Conservation (phyloP, 805 yeast genomes). For the Sungouiozyma intestinalis region DNA sequence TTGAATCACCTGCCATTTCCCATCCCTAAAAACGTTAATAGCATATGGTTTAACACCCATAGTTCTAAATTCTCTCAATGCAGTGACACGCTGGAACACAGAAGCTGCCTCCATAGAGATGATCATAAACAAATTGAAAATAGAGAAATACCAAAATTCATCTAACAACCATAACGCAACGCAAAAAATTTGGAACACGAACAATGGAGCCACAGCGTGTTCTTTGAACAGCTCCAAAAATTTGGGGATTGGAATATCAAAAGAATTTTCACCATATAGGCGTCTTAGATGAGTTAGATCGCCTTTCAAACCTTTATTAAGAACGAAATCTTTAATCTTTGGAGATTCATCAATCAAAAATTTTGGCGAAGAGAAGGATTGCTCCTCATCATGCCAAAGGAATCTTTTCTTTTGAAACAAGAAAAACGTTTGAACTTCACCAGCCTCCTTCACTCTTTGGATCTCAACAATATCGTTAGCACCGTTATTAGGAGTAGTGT, state of each 20-base stretch:
- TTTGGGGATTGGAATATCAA: slow-evolving; percentile 93
- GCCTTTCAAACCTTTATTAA: slow-evolving; percentile 44
- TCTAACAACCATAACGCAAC: slow-evolving; percentile 94
- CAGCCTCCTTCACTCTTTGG: slow-evolving; percentile 42
- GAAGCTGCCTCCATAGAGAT: slow-evolving; percentile 89
- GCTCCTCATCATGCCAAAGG: slow-evolving; percentile 45
- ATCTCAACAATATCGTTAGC: slow-evolving; percentile 68
- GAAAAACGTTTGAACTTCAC: slow-evolving; percentile 58
- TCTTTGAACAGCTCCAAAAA: slow-evolving; percentile 86
- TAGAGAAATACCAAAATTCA: slow-evolving; percentile 91
- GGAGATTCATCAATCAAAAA: slow-evolving; percentile 54
- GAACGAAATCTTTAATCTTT: slow-evolving; percentile 45
- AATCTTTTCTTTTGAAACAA: slow-evolving; percentile 88
- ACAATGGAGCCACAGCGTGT: slow-evolving; percentile 97
- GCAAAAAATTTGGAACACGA: slow-evolving; percentile 92
- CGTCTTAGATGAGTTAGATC: slow-evolving; percentile 41
- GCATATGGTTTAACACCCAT: slow-evolving; percentile 94
- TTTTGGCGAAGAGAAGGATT: slow-evolving; percentile 68
- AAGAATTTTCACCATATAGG: slow-evolving; percentile 72
- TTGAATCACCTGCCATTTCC: slow-evolving; percentile 56
- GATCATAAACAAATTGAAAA: slow-evolving; percentile 85
- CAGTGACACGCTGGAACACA: slow-evolving; percentile 89
- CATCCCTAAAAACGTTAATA: slow-evolving; percentile 60
- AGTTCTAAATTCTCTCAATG: slow-evolving; percentile 89
- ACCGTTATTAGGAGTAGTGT: slow-evolving; percentile 81